Evolutionary conservation across 1,139 yeast species (phyloP), one percentile per base, ranked within the genome.

Genomic region (Zhuliangozyma parablackwelliae): DNA sequence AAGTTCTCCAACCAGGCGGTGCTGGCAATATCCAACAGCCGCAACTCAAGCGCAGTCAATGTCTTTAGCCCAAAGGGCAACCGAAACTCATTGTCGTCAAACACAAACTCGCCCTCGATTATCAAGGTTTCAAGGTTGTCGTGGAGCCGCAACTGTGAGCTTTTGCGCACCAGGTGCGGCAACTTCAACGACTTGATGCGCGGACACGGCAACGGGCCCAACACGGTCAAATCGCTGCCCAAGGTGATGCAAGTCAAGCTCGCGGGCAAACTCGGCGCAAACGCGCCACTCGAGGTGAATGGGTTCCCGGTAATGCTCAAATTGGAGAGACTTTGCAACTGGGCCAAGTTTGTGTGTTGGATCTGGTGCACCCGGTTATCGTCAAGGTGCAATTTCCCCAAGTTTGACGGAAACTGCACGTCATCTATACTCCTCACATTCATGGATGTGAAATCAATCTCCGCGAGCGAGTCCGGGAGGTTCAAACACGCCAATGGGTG

Each of bases 391-490:
- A 39, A 34, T 11, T 25, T 16, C 6, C 31, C n/a, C 16, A 39
- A 33, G 11, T 29, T 28, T 5, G 10, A 21, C 8, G 42, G 42
- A 10, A 31, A 29, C 16, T 9, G 28, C 10, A 39, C 34, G n/a
- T 24, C 11, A 25, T 32, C 31, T n/a, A 39, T 23, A 28, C 31
- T 25, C 31, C 32, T 36, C 21, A 39, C 31, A 21, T 39, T 30
- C 36, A 35, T 39, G 13, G 36, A 33, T 10, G 32, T 30, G n/a
- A 39, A 39, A 27, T 39, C 32, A n/a, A 39, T 11, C 11, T n/a
- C 21, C 10, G 28, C 21, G 10, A 39, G 12, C 26, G 21, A 25
- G 9, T 16, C 23, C 1, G 42, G 42, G 3, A 39, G 21, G 10
- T 16, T 16, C 21, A 39, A 29, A 20, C 21, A 25, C n/a, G 29